Evolutionary conservation across 148 eudicot genomes (phyloP), one percentile per base, ranked within the genome.

Genomic region (Rhododendron mucronatum): DNA sequence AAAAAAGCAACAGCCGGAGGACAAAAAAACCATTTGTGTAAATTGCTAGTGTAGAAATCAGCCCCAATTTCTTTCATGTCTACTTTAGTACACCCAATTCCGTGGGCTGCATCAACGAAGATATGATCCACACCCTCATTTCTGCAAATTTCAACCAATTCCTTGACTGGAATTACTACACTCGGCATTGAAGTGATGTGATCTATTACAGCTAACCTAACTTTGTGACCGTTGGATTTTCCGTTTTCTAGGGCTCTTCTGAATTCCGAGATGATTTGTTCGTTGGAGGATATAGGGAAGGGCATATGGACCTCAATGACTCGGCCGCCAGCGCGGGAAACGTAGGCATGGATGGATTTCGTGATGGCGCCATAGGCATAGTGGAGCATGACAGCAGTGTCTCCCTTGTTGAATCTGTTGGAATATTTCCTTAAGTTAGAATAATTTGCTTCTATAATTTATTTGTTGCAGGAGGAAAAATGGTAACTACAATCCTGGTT

Each of bases 101-200:
- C 93, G 76, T 96, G 99, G 1, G 99, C 99, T 0, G 92, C 99
- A 81, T 96, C 99, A 11, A 96, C 85, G 28, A 96, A 95, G 0
- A 96, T 88, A 47, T 90, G 89, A 85, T 96, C 99, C 84, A 96
- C 99, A 0, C 97, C 96, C 75, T 93, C 98, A 0, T 91, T 93
- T 82, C 98, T 88, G 85, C 99, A 96, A 86, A 96, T 93, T 55
- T 78, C 65, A 33, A 96, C 99, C 83, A 96, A 87, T 11, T 95
- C 94, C 55, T 92, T 92, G 3, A 94, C 98, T 39, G 98, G 99
- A 69, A 96, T 86, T 45, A 94, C 90, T 28, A 96, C 97, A 83
- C 94, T 88, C 23, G 99, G 99, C 98, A 96, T 94, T 0, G 98
- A 94, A 61, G 99, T 96, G 84, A 96, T 92, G 76, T 96, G 99